Evolutionary conservation across 768 basidiomycete species (phyloP).

Genomic region (Termitomyces sp.): DNA sequence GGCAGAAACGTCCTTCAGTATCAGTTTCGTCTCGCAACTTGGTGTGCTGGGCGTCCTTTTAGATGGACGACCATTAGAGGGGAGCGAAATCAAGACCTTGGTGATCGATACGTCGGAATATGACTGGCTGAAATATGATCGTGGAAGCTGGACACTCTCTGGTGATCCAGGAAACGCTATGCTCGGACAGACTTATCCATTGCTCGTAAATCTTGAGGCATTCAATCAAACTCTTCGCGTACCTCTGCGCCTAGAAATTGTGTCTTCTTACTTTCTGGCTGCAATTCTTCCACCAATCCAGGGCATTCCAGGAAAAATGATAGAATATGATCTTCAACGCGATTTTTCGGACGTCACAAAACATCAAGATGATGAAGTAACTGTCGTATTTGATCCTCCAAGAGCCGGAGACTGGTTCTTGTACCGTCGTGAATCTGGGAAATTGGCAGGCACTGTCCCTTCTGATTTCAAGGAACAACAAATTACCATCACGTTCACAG

Average conservation of each 20-base stretch:
- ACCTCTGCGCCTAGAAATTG: slow-evolving; percentile 58
- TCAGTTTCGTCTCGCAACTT: slow-evolving; percentile 44
- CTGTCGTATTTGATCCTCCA: slow-evolving; percentile 49
- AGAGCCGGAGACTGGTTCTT: slow-evolving; percentile 43
- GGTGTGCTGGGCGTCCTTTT: slow-evolving; percentile 63
- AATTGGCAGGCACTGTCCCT: slow-evolving; percentile 56
- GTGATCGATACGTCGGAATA: slow-evolving; percentile 53
- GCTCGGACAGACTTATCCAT: slow-evolving; percentile 23
- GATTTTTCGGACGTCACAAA: slow-evolving; percentile 52
- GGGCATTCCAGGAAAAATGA: slow-evolving; percentile 40
- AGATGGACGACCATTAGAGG: slow-evolving; percentile 53
- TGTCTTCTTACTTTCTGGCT: slow-evolving; percentile 67
- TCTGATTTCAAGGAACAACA: slow-evolving; percentile 31
- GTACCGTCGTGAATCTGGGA: slow-evolving; percentile 40
- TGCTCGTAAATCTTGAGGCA: slow-evolving; percentile 56
- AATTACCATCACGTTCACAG: slow-evolving; percentile 55
- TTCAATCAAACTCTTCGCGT: slow-evolving; percentile 67
- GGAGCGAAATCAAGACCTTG: slow-evolving; percentile 50
- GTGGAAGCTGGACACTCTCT: slow-evolving; percentile 45
- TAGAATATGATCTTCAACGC: slow-evolving; percentile 48
- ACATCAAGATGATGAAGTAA: slow-evolving; percentile 43
- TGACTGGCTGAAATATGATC: slow-evolving; percentile 62
- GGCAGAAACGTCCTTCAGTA: slow-evolving; percentile 41
- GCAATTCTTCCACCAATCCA: slow-evolving; percentile 52
- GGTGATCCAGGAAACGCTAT: slow-evolving; percentile 55